A percentile compares a stretch with the other conserved stretches of the same genome.
phyloP scores from a whole-genome alignment of 78 protist genomes.

The Chrysochromulina tobinii region DNA sequence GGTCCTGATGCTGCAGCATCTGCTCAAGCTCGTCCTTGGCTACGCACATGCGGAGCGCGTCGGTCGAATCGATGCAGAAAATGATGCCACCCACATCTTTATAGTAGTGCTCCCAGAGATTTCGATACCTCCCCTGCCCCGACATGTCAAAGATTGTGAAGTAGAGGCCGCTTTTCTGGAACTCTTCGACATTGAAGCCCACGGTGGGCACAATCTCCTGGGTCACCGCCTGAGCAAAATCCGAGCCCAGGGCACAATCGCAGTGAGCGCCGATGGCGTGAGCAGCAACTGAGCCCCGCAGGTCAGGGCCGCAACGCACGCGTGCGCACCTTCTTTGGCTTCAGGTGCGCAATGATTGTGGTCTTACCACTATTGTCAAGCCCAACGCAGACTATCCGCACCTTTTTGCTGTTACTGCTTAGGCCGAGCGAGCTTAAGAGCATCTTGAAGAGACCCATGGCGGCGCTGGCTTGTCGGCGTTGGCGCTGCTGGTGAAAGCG shows the following conservation, averaged over 20 bases:
- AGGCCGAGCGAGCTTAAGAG: background rate
- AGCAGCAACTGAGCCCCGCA: background rate
- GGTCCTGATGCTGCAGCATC: constrained; percentile 30
- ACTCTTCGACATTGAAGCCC: constrained; percentile 74
- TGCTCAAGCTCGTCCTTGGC: constrained; percentile 77
- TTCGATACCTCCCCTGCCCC: constrained; percentile 74
- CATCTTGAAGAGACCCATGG: background rate
- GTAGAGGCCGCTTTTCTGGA: constrained; percentile 41
- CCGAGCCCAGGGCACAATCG: background rate
- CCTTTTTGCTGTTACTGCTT: background rate
- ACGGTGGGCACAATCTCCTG: constrained; percentile 67
- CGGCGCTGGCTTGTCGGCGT: no score
- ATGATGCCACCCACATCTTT: constrained; percentile 68
- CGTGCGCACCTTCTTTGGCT: constrained; percentile 52
- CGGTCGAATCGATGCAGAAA: constrained; percentile 80
- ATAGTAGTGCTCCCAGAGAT: constrained; percentile 82
- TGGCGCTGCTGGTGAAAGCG: no score
- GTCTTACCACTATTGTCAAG: constrained; percentile 85
- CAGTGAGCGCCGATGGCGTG: background rate
- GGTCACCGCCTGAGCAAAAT: background rate
- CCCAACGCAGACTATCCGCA: constrained; percentile 62
- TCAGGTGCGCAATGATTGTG: constrained; percentile 76
- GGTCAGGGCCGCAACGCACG: background rate
- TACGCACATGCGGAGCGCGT: constrained; percentile 72
- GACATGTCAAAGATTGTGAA: constrained; percentile 85